Evolutionary conservation across 2,329 filamentous ascomycete genomes (phyloP).

Genomic region (Helotiales sp.): DNA sequence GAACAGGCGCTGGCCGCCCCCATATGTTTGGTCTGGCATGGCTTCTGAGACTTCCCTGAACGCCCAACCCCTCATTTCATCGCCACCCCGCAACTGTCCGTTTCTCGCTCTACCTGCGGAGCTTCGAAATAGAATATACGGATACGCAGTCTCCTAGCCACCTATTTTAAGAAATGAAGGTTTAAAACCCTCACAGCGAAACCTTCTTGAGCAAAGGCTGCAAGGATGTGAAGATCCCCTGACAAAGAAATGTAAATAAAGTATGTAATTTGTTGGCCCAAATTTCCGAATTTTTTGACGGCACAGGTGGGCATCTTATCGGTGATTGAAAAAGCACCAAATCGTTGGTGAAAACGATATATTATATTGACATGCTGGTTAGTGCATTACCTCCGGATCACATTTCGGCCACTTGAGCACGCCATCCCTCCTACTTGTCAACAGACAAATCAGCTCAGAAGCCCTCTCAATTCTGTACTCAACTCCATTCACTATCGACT

Average conservation of each 20-base stretch:
- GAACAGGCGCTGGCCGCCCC: no score
- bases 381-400: neutral
- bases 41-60: neutral
- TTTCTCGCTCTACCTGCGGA: conserved; percentile 24
- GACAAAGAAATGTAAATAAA: no score
- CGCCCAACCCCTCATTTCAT: neutral
- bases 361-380: neutral
- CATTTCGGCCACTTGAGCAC: conserved; percentile 28
- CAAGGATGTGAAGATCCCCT: neutral
- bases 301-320: no score
- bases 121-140: conserved; percentile 25
- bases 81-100: neutral
- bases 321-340: no score
- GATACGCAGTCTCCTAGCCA: conserved; percentile 24
- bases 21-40: no score
- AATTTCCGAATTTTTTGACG: no score
- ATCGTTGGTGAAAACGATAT: no score
- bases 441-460: conserved; percentile 43
- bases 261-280: no score
- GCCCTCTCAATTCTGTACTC: conserved; percentile 38
- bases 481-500: conserved; percentile 39
- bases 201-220: neutral
- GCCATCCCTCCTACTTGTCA: conserved; percentile 44
- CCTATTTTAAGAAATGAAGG: neutral
- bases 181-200: neutral